Conservation (phyloP, 148 eudicot species). For the Gaultheria prostrata region DNA sequence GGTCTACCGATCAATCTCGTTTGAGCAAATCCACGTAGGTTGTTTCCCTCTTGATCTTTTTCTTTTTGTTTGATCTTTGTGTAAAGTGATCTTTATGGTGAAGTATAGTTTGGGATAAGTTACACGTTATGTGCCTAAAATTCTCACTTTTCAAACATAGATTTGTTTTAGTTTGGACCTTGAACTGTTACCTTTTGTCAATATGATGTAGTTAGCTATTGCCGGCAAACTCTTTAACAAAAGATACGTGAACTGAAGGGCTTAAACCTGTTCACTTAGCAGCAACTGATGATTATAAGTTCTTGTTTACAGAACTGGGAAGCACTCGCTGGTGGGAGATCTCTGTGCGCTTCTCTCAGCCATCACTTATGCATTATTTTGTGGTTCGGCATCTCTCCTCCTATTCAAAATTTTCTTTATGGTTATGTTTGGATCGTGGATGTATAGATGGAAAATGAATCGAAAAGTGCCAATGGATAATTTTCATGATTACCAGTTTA, state of each 20-base stretch:
- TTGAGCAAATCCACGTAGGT: conserved; percentile 22
- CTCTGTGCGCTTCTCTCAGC: conserved; percentile 90
- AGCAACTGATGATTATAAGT: conserved; percentile 35
- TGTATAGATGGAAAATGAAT: background rate
- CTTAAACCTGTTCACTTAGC: conserved; percentile 8
- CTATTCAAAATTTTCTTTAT: background rate
- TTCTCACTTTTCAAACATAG: background rate
- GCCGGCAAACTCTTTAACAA: background rate
- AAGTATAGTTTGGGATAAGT: background rate
- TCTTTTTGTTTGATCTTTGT: background rate
- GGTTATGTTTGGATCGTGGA: background rate
- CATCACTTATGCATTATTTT: conserved; percentile 73
- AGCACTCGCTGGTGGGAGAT: conserved; percentile 77
- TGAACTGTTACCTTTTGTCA: background rate
- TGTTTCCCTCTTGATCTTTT: conserved; percentile 15
- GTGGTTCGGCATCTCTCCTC: conserved; percentile 42
- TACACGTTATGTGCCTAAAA: background rate
- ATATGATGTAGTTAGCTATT: background rate
- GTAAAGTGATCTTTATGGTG: conserved; percentile 1
- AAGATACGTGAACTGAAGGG: background rate
- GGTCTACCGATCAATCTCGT: conserved; percentile 70
- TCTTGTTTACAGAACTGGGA: conserved; percentile 48
- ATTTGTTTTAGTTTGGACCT: background rate
- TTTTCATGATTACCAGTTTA: conserved; percentile 18
- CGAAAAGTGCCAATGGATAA: background rate